A percentile compares a stretch with the other conserved stretches of the same genome.
These are phyloP conservation scores for Globisporangium alternatum DNA, from an alignment of 352 stramenopile genomes.

Conservation along the genomic window DNA sequence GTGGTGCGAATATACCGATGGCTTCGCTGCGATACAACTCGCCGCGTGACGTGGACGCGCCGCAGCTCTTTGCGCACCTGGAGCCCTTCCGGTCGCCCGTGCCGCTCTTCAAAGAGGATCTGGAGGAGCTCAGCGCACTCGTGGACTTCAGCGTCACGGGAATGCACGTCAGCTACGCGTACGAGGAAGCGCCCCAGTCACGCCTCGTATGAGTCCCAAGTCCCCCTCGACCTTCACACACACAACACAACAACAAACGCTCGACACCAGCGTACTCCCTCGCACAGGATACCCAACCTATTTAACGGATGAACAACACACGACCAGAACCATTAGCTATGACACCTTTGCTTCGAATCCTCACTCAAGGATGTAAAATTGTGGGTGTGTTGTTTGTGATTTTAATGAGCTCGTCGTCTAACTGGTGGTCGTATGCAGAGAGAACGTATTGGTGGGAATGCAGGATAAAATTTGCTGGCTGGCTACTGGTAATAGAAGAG, in stretches of 20 bases:
- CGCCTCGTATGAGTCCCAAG: slow-evolving; percentile 10
- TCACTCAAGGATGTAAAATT: background rate
- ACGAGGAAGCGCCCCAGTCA: slow-evolving; percentile 4
- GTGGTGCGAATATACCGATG: background rate
- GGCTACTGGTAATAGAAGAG: background rate
- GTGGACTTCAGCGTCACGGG: slow-evolving; percentile 25
- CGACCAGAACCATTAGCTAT: background rate
- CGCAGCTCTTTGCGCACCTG: slow-evolving; percentile 16
- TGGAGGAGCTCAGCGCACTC: slow-evolving; percentile 35
- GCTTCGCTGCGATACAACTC: slow-evolving; percentile 12
- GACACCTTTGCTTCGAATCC: too few relatives aligned
- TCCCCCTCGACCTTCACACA: background rate
- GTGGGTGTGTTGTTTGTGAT: background rate
- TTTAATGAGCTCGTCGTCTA: slow-evolving; percentile 7
- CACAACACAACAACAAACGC: background rate
- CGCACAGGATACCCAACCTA: background rate
- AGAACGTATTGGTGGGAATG: background rate
- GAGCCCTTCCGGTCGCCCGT: slow-evolving; percentile 35
- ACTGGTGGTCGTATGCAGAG: slow-evolving; percentile 2
- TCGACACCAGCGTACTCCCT: background rate
- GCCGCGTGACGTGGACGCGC: slow-evolving; percentile 24
- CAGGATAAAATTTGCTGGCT: background rate
- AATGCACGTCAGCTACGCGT: background rate
- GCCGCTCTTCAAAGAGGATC: slow-evolving; percentile 34
- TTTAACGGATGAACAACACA: slow-evolving; percentile 7